Percentiles rank a stretch among this genome's conserved stretches.
Evolutionary conservation across 2,329 filamentous ascomycete species (phyloP).

Genomic region (Alternaria hordeiaustralica): DNA sequence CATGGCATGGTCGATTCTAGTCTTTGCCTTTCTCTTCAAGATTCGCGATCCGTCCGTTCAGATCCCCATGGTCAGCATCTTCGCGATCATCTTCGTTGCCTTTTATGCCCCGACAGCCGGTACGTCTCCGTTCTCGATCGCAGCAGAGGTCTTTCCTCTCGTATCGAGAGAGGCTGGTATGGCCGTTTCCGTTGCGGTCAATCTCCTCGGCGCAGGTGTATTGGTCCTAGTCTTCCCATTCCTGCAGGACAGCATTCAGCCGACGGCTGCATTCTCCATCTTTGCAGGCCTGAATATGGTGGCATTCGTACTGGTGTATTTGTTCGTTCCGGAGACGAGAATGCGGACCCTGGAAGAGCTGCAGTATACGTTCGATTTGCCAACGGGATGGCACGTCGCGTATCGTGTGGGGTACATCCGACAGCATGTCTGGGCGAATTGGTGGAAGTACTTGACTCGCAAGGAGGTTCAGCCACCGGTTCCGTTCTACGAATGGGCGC

Average conservation of each 20-base stretch:
- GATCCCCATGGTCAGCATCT: slow-evolving; percentile 20
- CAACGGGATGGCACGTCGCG: slow-evolving; percentile 25
- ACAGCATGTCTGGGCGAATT: slow-evolving; percentile 20
- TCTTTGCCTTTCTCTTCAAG: slow-evolving; percentile 29
- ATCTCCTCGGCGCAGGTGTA: slow-evolving; percentile 47
- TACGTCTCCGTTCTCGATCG: slow-evolving; percentile 30
- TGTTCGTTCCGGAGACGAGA: slow-evolving; percentile 38
- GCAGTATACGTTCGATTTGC: slow-evolving; percentile 31
- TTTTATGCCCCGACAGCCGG: slow-evolving; percentile 31
- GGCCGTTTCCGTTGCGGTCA: slow-evolving; percentile 48
- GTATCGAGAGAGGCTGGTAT: slow-evolving; percentile 32
- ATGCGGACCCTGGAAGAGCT: slow-evolving; percentile 32
- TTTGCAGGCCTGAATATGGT: slow-evolving; percentile 43
- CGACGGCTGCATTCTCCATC: slow-evolving; percentile 44
- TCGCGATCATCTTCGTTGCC: slow-evolving; percentile 24
- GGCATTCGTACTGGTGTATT: slow-evolving; percentile 35
- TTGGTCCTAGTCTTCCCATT: slow-evolving; percentile 48
- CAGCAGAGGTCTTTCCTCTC: slow-evolving; percentile 30
- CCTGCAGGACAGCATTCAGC: slow-evolving; percentile 38
- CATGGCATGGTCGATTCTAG: slow-evolving; percentile 32
- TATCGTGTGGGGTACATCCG: slow-evolving; percentile 23
- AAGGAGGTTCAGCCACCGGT: slow-evolving; percentile 21
- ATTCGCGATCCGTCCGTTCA: slow-evolving; percentile 11
- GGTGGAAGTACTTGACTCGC: slow-evolving; percentile 22
- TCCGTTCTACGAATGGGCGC: slow-evolving; percentile 29